Conservation (phyloP, 139 green algal genomes). For the Picochlorum sp. region DNA sequence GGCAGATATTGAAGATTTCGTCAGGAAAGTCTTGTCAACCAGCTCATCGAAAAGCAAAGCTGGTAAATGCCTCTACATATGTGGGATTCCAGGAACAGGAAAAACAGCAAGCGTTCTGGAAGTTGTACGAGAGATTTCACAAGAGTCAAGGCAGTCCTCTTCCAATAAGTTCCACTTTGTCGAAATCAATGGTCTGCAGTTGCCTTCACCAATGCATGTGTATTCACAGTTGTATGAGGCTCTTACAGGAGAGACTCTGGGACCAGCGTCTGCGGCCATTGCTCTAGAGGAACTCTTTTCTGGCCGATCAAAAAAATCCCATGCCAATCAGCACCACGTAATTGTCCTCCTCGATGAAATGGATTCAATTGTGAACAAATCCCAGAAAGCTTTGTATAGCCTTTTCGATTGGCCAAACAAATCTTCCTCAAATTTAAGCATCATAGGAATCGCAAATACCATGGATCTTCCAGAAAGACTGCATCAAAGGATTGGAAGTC, state of each 20-base stretch:
- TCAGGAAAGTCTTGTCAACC: slow-evolving; percentile 42
- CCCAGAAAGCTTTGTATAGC: slow-evolving; percentile 91
- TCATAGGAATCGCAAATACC: slow-evolving; percentile 97
- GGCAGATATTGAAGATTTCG: slow-evolving; percentile 44
- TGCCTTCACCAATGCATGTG: slow-evolving; percentile 78
- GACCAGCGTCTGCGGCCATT: slow-evolving; percentile 40
- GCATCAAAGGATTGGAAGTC: slow-evolving; percentile 74
- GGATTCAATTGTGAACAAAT: slow-evolving; percentile 86
- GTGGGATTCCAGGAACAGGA: slow-evolving; percentile 90
- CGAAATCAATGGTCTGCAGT: slow-evolving; percentile 82
- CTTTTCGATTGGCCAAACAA: slow-evolving; percentile 91
- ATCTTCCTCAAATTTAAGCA: slow-evolving; percentile 50
- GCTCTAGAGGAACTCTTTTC: slow-evolving; percentile 65
- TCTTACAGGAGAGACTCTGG: slow-evolving; percentile 60
- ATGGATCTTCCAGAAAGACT: slow-evolving; percentile 93
- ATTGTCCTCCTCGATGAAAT: slow-evolving; percentile 93
- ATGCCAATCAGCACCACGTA: slow-evolving; percentile 20
- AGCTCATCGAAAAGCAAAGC: slow-evolving; percentile 28
- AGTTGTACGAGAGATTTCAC: slow-evolving; percentile 33
- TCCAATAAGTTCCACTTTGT: slow-evolving; percentile 72
- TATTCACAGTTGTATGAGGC: slow-evolving; percentile 80
- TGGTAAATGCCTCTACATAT: slow-evolving; percentile 85
- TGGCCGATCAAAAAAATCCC: slow-evolving; percentile 20
- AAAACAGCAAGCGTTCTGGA: slow-evolving; percentile 88
- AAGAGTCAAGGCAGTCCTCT: slow-evolving; percentile 4